phyloP scores from a whole-genome alignment of 1,139 yeast genomes.

The Scheffersomyces cryptocercus region DNA sequence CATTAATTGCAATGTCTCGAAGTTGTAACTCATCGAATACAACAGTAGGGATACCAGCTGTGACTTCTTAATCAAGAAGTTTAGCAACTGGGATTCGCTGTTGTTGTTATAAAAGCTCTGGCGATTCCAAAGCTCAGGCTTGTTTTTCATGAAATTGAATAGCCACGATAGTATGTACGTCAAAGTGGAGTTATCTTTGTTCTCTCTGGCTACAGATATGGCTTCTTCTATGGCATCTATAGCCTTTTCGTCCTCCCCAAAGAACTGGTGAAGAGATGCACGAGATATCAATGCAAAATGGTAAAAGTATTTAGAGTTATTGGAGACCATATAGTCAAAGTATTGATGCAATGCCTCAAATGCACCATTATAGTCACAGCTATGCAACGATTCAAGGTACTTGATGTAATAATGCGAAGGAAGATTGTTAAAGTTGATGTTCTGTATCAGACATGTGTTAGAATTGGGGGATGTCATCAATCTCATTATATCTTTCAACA shows the following conservation, averaged over 20 bases:
- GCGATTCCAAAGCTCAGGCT: conserved; percentile 56
- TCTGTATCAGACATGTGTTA: conserved; percentile 42
- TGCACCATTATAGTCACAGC: conserved; percentile 71
- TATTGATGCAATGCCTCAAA: conserved; percentile 74
- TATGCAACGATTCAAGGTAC: conserved; percentile 62
- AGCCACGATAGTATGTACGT: conserved; percentile 82
- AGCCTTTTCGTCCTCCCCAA: conserved; percentile 75
- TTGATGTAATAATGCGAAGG: conserved; percentile 67
- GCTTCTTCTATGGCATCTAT: conserved; percentile 84
- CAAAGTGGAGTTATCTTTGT: conserved; percentile 71
- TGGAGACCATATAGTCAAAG: conserved; percentile 83
- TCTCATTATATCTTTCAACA: conserved; percentile 44
- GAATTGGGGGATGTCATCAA: conserved; percentile 46
- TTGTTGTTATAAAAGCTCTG: conserved; percentile 43
- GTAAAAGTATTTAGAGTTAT: conserved; percentile 62
- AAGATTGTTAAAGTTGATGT: conserved; percentile 48
- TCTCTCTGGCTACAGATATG: conserved; percentile 83
- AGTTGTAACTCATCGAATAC: conserved; percentile 60
- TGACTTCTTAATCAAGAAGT: conserved; percentile 61
- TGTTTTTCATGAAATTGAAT: conserved; percentile 64
- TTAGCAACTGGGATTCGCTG: conserved; percentile 59
- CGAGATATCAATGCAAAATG: conserved; percentile 81
- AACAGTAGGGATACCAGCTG: conserved; percentile 52
- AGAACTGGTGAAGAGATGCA: conserved; percentile 76
- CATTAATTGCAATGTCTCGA: conserved; percentile 56